Evolutionary conservation across 345 rosid genomes (phyloP), one percentile per base, ranked within the genome.

Genomic region (Brassica cretica): DNA sequence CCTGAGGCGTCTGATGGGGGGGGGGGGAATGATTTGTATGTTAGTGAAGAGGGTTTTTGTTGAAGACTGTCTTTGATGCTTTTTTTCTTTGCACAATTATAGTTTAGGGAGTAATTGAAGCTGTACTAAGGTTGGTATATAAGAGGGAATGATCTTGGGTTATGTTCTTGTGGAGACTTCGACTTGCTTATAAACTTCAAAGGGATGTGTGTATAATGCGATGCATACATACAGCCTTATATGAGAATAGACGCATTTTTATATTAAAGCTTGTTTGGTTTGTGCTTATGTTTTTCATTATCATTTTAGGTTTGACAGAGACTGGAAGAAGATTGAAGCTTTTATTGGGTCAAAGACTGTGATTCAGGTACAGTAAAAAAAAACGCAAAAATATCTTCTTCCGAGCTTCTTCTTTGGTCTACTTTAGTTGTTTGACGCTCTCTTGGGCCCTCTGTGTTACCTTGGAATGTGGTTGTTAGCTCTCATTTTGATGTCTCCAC

Each of bases 311-410:
- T 92, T 92, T 86, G 97, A 92, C 32, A 92, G 96, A 63, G 97
- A 92, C 80, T 92, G 97, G 97, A 92, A 90, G 80, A 92, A 92
- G 82, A 92, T 92, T 68, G 94, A 92, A 87, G 93, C 97, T 15
- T 92, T 92, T 74, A 74, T 90, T 73, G 97, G 96, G 68, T 90
- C 97, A 61, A 92, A 90, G 88, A 89, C 97, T 61, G 94, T 87
- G 70, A 90, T 92, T 76, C 97, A 92, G 96, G 97, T 90, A 62
- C 60, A 41, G 11, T 63, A 15, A 68, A 80, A n/a, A 5, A 41
- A 8, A 16, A 5, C 5, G 8, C 24, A 18, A 51, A 64, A 41
- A 51, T 71, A 46, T 51, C 56, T 51, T 32, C 73, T 27, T 70
- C 46, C 3, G 33, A 53, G 16, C 9, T 15, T 2, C 21, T 53